Conservation (phyloP, 352 stramenopile genomes). For the Pythium coloratum region DNA sequence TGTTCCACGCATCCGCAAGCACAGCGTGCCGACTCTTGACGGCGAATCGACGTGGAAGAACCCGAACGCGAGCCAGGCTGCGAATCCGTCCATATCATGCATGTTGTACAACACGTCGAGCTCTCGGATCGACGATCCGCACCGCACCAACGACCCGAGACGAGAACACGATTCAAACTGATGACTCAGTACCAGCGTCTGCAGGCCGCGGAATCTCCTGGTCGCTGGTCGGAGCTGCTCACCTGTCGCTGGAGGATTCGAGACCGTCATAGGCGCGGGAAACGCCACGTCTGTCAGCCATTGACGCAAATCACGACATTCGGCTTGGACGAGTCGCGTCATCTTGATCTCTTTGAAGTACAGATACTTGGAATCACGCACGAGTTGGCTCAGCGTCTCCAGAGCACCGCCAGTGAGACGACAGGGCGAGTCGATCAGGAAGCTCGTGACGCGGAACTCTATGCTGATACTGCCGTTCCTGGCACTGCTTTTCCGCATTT, state of each 20-base stretch:
- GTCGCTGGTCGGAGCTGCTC: background rate
- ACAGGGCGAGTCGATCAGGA: slow-evolving; percentile 11
- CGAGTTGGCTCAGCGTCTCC: slow-evolving; percentile 9
- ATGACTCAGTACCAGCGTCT: background rate
- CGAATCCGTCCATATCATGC: background rate
- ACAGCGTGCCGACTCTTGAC: background rate
- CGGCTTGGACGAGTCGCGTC: slow-evolving; percentile 3
- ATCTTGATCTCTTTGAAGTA: slow-evolving; percentile 14
- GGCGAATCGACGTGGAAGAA: background rate
- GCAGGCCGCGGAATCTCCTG: background rate
- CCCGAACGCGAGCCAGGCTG: background rate
- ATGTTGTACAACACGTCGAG: background rate
- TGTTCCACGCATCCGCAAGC: background rate
- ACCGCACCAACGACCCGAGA: background rate
- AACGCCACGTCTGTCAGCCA: slow-evolving; percentile 12
- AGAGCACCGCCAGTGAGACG: slow-evolving; percentile 13
- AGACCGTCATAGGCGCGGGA: background rate
- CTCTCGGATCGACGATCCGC: background rate
- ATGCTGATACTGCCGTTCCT: background rate
- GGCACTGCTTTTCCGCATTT: background rate
- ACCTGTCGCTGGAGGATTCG: background rate
- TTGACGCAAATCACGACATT: slow-evolving; percentile 13
- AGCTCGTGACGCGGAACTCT: slow-evolving; percentile 23
- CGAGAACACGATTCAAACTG: background rate
- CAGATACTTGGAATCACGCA: slow-evolving; percentile 9